Evolutionary conservation across 2,329 filamentous ascomycete genomes (phyloP), one percentile per base, ranked within the genome.

Genomic region (Phialemonium atrogriseum): DNA sequence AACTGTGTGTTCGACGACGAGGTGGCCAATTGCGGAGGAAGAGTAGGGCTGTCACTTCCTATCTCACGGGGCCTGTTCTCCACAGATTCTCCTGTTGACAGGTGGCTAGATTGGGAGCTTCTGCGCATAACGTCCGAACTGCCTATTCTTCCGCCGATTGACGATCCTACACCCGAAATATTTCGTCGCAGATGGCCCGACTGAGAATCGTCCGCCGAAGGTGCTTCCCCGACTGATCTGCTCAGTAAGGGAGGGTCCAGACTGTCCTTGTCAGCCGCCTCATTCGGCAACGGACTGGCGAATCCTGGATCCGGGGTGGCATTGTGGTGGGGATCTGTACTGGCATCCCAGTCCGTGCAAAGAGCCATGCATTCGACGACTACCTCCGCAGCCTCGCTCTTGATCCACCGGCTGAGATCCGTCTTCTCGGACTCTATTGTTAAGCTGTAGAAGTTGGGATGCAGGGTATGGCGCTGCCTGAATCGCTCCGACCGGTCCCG

Each of bases 381-480:
- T 2, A 91, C 77, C 51, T 89, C 84, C 1, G 83, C 75, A 7
- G 84, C 77, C 42, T 88, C 83, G 44, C 79, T 82, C 44, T 83
- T 85, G 46, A 85, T 73, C 80, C 81, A 91, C 31, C 84, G 75
- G 24, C 80, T 78, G 38, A 76, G 70, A 46, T 91, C 84, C 1
- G 69, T 78, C 49, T 87, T 73, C 52, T 91, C 84, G 3, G 84
- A 82, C 40, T 91, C 84, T 28, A 84, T 70, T 0, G 84, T 89
- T 26, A 84, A 67, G 22, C 70, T 80, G 50, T 84, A 88, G 54
- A 91, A 89, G 52, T 88, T 88, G n/a, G 84, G 80, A 50, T 91
- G 84, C 11, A 91, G 59, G 5, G 85, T 56, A 55, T 91, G 85
- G 21, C 74, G 72, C 40, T 77, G 73, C 22, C 82, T 70, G 51